These are phyloP conservation scores for Chimonanthus salicifolius DNA, from an alignment of 164 flowering plant genomes.

Conservation along the genomic window DNA sequence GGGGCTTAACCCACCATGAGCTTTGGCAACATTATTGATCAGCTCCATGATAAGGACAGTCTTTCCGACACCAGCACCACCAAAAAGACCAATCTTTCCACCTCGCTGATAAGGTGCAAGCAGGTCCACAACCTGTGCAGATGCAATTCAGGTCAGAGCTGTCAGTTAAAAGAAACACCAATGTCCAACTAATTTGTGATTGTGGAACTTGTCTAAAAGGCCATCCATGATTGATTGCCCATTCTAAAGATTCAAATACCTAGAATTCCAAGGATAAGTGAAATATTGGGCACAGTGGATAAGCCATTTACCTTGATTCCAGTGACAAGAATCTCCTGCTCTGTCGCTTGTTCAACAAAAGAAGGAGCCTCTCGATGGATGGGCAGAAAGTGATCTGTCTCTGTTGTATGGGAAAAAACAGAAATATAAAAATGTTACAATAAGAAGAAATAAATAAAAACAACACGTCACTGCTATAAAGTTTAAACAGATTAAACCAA, in stretches of 20 bases:
- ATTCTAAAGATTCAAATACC: constrained; percentile 33
- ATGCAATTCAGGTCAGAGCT: not conserved
- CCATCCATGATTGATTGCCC: constrained; percentile 73
- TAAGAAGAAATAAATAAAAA: not conserved
- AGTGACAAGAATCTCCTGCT: constrained; percentile 86
- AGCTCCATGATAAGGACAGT: constrained; percentile 98
- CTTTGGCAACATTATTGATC: constrained; percentile 95
- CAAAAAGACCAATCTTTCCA: constrained; percentile 96
- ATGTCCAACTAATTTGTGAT: not conserved
- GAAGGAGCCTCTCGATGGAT: constrained; percentile 96
- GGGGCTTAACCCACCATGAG: constrained; percentile 59
- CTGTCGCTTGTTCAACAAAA: constrained; percentile 93
- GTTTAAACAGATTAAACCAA: too few species aligned
- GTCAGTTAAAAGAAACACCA: not conserved
- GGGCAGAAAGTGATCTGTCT: constrained; percentile 82
- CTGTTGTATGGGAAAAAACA: constrained; percentile 25
- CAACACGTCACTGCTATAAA: not conserved
- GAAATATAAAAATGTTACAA: not conserved
- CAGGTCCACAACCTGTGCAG: constrained; percentile 80
- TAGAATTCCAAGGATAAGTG: constrained; percentile 24
- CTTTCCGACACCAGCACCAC: constrained; percentile 99
- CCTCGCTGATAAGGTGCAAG: constrained; percentile 96
- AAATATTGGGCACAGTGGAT: too few species aligned
- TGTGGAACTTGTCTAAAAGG: not conserved
- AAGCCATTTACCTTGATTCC: constrained; percentile 68